Evolutionary conservation across 1,284 basidiomycete genomes (phyloP).

Genomic region (Golubevia pallescens): DNA sequence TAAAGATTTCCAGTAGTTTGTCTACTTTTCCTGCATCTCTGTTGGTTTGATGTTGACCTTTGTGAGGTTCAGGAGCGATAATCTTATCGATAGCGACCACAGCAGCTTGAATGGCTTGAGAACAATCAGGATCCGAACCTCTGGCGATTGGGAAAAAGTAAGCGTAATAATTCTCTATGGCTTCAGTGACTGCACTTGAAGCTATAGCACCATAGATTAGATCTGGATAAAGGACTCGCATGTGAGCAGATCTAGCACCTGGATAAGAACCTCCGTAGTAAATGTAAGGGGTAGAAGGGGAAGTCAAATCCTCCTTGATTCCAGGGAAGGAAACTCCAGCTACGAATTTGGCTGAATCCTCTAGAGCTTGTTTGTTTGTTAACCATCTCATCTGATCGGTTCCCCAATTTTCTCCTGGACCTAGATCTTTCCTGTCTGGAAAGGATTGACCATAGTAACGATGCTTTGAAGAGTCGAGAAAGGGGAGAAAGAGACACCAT

Average conservation of each 20-base stretch:
- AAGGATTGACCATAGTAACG: constrained; percentile 55
- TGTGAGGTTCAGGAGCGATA: constrained; percentile 39
- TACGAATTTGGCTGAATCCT: constrained; percentile 53
- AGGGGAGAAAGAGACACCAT: not conserved
- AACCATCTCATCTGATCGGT: constrained; percentile 54
- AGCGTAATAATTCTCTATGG: constrained; percentile 44
- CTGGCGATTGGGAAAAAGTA: constrained; percentile 46
- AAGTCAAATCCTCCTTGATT: constrained; percentile 19
- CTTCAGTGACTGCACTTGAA: constrained; percentile 48
- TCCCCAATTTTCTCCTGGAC: constrained; percentile 37
- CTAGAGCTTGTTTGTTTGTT: constrained; percentile 49
- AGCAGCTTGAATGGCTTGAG: constrained; percentile 46
- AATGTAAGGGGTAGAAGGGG: constrained; percentile 28
- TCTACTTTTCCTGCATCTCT: constrained; percentile 23
- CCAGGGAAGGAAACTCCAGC: constrained; percentile 34
- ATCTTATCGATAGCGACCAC: constrained; percentile 46
- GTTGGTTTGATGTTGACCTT: constrained; percentile 27
- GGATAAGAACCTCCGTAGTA: constrained; percentile 61
- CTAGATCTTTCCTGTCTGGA: constrained; percentile 35
- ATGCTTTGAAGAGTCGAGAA: constrained; percentile 14
- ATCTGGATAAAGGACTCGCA: constrained; percentile 49
- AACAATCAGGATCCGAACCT: constrained; percentile 35
- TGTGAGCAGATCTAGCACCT: constrained; percentile 47
- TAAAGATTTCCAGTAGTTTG: constrained; percentile 33
- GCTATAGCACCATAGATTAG: constrained; percentile 51